Evolutionary conservation across 352 stramenopile species (phyloP).

Genomic region (Phytophthora colocasiae): DNA sequence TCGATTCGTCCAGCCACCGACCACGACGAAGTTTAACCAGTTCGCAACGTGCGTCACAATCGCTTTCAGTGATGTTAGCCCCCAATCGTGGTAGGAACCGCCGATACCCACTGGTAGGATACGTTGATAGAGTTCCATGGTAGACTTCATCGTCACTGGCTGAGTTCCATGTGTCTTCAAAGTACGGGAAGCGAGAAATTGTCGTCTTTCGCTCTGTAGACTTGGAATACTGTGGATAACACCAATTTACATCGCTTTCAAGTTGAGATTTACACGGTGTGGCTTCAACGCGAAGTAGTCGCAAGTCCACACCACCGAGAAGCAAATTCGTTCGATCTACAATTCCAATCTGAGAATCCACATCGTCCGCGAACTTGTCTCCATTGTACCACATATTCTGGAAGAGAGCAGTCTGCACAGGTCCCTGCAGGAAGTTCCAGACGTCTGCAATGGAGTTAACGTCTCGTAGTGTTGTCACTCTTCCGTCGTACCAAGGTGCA

Average conservation of each 20-base stretch:
- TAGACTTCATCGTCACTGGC: constrained; percentile 27
- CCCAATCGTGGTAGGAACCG: constrained; percentile 33
- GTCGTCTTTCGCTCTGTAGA: constrained; percentile 29
- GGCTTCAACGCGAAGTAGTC: constrained; percentile 50
- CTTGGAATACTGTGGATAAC: constrained; percentile 48
- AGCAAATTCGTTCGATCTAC: constrained; percentile 57
- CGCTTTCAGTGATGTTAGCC: constrained; percentile 1
- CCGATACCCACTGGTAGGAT: constrained; percentile 41
- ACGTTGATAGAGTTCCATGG: constrained; percentile 43
- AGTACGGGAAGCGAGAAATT: constrained; percentile 20
- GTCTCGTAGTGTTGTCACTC: constrained; percentile 35
- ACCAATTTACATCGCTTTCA: constrained; percentile 26
- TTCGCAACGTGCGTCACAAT: constrained; percentile 48
- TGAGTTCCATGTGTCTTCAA: constrained; percentile 40
- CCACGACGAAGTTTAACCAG: constrained; percentile 40
- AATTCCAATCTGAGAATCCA: constrained; percentile 59
- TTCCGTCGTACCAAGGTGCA: constrained; percentile 17
- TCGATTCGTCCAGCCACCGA: constrained; percentile 63
- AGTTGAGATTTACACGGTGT: constrained; percentile 27
- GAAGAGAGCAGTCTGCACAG: constrained; percentile 54
- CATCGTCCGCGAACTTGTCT: constrained; percentile 51
- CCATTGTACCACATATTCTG: constrained; percentile 67
- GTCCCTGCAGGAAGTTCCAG: constrained; percentile 58
- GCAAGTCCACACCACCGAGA: constrained; percentile 66
- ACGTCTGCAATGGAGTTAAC: constrained; percentile 54